phyloP scores from a whole-genome alignment of 2,329 filamentous ascomycete genomes.

The Penicillium freii region DNA sequence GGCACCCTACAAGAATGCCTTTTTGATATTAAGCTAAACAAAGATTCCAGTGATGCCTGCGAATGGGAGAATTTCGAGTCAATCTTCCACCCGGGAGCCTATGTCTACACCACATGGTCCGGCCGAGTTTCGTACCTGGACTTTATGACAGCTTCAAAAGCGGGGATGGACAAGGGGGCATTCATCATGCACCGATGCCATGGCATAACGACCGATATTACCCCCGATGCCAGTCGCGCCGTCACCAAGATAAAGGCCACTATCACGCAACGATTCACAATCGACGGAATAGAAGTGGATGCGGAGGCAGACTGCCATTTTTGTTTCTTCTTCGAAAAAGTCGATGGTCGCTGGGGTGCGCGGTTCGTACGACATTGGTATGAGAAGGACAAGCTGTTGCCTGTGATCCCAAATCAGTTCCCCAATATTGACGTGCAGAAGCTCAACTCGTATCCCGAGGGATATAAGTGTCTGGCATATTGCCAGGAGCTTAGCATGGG shows the following conservation, averaged over 20 bases:
- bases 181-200: slow-evolving; percentile 58
- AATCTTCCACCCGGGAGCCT: slow-evolving; percentile 51
- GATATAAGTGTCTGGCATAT: slow-evolving; percentile 47
- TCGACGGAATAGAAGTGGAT: slow-evolving; percentile 46
- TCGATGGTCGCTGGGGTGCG: slow-evolving; percentile 45
- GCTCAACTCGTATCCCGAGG: slow-evolving; percentile 43
- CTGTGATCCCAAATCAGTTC: slow-evolving; percentile 45
- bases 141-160: slow-evolving; percentile 52
- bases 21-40: background rate
- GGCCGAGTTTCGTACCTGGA: slow-evolving; percentile 43
- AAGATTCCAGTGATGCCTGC: slow-evolving; percentile 42
- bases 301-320: slow-evolving; percentile 51
- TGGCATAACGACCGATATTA: slow-evolving; percentile 46
- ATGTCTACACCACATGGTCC: slow-evolving; percentile 54
- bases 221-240: slow-evolving; percentile 39
- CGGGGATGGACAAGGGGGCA: slow-evolving; percentile 51
- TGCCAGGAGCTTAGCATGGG: slow-evolving; percentile 49
- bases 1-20: background rate
- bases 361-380: slow-evolving; percentile 51
- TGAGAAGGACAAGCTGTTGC: slow-evolving; percentile 54
- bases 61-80: slow-evolving; percentile 55
- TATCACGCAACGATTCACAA: slow-evolving; percentile 50
- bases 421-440: slow-evolving; percentile 44
- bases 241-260: slow-evolving; percentile 54
- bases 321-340: slow-evolving; percentile 48